Evolutionary conservation across 2,329 filamentous ascomycete genomes (phyloP).

Genomic region (Blastomyces emzantsi): DNA sequence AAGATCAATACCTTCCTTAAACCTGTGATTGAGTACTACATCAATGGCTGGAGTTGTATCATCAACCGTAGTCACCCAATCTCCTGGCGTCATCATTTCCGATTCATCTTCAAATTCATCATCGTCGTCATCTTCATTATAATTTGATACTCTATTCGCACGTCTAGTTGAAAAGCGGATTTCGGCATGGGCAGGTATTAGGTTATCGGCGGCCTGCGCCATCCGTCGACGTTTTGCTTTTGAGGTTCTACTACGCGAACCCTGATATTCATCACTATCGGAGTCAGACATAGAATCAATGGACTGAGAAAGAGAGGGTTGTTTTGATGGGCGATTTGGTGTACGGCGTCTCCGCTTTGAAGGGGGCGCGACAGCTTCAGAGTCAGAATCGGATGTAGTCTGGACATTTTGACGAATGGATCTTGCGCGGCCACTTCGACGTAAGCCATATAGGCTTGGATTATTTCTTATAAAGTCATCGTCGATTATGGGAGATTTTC

Average conservation of each 20-base stretch:
- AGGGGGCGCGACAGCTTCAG: conserved; percentile 53
- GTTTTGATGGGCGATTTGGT: conserved; percentile 37
- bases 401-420: conserved; percentile 55
- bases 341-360: conserved; percentile 44
- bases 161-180: conserved; percentile 87
- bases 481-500: conserved; percentile 61
- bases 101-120: conserved; percentile 49
- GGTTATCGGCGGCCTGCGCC: conserved; percentile 54
- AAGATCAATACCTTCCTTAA: conserved; percentile 56
- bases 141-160: conserved; percentile 63
- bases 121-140: conserved; percentile 57
- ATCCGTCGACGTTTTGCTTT: conserved; percentile 70
- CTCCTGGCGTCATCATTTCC: conserved; percentile 56
- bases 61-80: conserved; percentile 58
- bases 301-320: conserved; percentile 38
- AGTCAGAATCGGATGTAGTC: conserved; percentile 57
- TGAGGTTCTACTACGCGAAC: conserved; percentile 57
- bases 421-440: conserved; percentile 69
- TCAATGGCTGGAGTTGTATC: conserved; percentile 82
- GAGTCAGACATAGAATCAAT: conserved; percentile 59
- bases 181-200: conserved; percentile 60
- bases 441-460: conserved; percentile 86
- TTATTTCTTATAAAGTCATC: conserved; percentile 83
- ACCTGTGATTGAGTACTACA: conserved; percentile 75
- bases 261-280: conserved; percentile 65